Conservation (phyloP, 306 rosid species). For the Casuarina cunninghamiana region DNA sequence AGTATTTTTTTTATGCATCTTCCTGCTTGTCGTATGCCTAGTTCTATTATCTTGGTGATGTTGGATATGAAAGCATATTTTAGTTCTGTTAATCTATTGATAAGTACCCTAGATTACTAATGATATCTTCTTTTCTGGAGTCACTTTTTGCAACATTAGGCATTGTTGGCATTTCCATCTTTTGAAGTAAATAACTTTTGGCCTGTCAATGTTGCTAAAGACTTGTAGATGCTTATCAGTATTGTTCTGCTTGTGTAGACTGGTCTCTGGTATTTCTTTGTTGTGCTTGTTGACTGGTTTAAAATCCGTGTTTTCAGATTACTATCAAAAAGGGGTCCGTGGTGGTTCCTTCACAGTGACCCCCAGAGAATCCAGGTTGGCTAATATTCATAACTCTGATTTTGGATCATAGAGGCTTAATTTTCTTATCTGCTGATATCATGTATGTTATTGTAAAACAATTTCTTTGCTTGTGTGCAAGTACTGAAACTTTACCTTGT, state of each 20-base stretch:
- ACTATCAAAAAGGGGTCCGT: constrained; percentile 79
- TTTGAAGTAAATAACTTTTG: background rate
- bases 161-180: background rate
- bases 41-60: background rate
- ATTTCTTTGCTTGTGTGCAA: background rate
- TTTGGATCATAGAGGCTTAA: background rate
- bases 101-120: background rate
- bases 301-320: constrained; percentile 53
- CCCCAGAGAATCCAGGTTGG: constrained; percentile 50
- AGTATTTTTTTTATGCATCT: background rate
- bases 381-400: constrained; percentile 14
- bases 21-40: background rate
- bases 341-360: constrained; percentile 85
- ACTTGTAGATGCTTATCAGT: background rate
- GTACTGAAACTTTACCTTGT: background rate
- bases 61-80: constrained; percentile 2
- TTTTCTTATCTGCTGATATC: background rate
- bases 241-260: background rate
- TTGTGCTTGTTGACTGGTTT: constrained; percentile 1
- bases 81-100: background rate
- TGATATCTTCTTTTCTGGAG: background rate
- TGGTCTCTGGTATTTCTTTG: constrained; percentile 6
- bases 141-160: background rate
- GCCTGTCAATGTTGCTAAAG: background rate
- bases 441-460: background rate